Conservation (phyloP, 2,329 filamentous ascomycete species). For the Alternaria conjuncta region DNA sequence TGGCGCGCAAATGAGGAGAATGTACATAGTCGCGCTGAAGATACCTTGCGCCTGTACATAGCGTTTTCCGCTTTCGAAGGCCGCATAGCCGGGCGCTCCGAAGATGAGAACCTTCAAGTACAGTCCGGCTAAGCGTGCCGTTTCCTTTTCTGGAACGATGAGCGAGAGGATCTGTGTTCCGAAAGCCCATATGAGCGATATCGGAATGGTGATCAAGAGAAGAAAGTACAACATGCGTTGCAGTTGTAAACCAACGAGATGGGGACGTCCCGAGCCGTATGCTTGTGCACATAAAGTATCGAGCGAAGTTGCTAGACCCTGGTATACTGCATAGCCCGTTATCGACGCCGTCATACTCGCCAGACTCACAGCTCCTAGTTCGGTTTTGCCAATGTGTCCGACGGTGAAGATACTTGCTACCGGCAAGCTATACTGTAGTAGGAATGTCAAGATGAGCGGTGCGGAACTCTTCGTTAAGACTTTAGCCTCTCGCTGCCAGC, state of each 20-base stretch:
- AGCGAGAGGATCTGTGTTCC: constrained; percentile 67
- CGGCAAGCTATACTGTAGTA: constrained; percentile 57
- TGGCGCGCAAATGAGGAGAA: constrained; percentile 81
- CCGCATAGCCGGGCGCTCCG: constrained; percentile 76
- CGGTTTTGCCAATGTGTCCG: constrained; percentile 57
- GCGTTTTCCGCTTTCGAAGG: constrained; percentile 81
- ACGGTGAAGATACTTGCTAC: constrained; percentile 58
- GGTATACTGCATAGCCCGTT: constrained; percentile 56
- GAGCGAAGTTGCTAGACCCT: constrained; percentile 81
- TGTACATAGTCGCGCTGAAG: constrained; percentile 83
- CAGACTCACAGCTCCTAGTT: constrained; percentile 56
- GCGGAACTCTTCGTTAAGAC: constrained; percentile 66
- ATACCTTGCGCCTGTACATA: constrained; percentile 87
- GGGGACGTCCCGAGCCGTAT: constrained; percentile 88
- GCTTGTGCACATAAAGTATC: constrained; percentile 95
- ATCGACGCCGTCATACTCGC: constrained; percentile 59
- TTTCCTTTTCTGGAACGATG: constrained; percentile 74
- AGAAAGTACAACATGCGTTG: constrained; percentile 84
- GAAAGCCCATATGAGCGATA: constrained; percentile 73
- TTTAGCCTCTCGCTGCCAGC: constrained; percentile 88
- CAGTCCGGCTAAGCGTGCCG: constrained; percentile 72
- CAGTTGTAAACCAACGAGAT: constrained; percentile 83
- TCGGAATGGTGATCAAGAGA: constrained; percentile 73
- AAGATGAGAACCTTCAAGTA: constrained; percentile 75
- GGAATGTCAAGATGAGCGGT: constrained; percentile 55